Evolutionary conservation across 495 filamentous ascomycete species (phyloP), one percentile per base, ranked within the genome.

Genomic region (Aspergillus cavernicola): DNA sequence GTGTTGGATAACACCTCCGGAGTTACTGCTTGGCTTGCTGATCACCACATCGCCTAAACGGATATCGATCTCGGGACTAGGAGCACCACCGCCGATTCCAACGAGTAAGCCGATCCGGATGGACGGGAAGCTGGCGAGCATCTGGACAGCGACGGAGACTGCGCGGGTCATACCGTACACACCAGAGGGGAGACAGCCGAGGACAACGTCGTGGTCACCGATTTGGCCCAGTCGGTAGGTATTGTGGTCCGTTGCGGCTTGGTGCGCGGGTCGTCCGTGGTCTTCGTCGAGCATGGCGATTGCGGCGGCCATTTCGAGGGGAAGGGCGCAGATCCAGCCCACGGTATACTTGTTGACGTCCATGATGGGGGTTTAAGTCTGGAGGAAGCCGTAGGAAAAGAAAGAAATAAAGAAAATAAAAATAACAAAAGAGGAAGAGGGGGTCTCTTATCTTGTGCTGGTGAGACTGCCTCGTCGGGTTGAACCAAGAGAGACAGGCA

Each of bases 21-120:
- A 29, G 0, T 11, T 37, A 3, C 44, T 39, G 13, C 15, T 50
- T 11, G 65, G 62, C 10, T 56, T 44, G 32, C 69, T 68, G 19
- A 72, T 60, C 1, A 72, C 67, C 9, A 73, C 53, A 57, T 72
- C 67, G 12, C 70, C 69, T 0, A 74, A 60, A 6, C 66, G 62
- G 24, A 72, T 67, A 55, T 68, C 63, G 18, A 41, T 29, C 26
- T 39, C 51, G 19, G 18, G 9, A 11, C 26, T 54, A 15, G 69
- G 69, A 3, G 64, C 60, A 2, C 66, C 68, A 0, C 64, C 68
- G 0, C 68, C 68, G 32, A 74, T 67, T n/a, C 69, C 69, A 6
- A 71, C 66, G 55, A 71, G 57, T 24, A 73, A 23, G 0, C 46
- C 57, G 40, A 66, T 60, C 11, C 56, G 46, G 19, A 73, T 40